Base-by-base conservation (phyloP, 208 protist species). In the Trypanosoma theileri region DNA sequence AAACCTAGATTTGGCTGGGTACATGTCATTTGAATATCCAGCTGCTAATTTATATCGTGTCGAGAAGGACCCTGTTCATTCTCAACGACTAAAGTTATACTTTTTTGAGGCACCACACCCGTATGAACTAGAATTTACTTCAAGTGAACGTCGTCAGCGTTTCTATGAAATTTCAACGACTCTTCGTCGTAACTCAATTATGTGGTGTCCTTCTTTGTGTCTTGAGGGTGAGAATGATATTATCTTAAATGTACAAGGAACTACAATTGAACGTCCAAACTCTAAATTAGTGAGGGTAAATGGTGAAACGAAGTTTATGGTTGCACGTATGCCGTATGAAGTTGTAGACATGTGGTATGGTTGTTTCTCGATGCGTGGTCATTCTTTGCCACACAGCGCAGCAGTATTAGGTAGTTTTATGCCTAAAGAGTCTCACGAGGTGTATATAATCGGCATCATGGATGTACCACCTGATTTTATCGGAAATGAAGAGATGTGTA, bases 301-400 rank as follows among this genome's bases (percentile, higher is more conserved):
- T 16, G 85, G 84, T 11, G 82, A 91, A 31, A 65, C 79, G 19
- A 75, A 77, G 24, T 74, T 95, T 59, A 82, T 77, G 45, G 80
- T 91, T 22, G 73, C 86, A 9, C 82, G 82, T 8, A 87, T 89
- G 82, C 86, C 86, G 3, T 91, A 90, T 59, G 89, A 95, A 50
- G 82, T 95, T 46, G 75, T 92, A 41, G 83, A 88, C 75, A 58
- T 95, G 17, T 95, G 86, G 86, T 86, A 78, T 60, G 86, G 85
- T 22, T 91, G 83, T 71, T 87, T 95, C 59, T 92, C 89, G 16
- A 59, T 95, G 26, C 65, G 83, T 2, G 58, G 66, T n/a, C 71
- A 59, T 12, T 56, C 71, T n/a, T 67, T 92, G 56, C 81, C 84
- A 16, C 53, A 66, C 21, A 88, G 73, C 68, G 59, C 71, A 3